A percentile compares a stretch with the other conserved stretches of the same genome.
Conservation (phyloP, 371 early-diverging fungal species). For the Nosema bombycis region DNA sequence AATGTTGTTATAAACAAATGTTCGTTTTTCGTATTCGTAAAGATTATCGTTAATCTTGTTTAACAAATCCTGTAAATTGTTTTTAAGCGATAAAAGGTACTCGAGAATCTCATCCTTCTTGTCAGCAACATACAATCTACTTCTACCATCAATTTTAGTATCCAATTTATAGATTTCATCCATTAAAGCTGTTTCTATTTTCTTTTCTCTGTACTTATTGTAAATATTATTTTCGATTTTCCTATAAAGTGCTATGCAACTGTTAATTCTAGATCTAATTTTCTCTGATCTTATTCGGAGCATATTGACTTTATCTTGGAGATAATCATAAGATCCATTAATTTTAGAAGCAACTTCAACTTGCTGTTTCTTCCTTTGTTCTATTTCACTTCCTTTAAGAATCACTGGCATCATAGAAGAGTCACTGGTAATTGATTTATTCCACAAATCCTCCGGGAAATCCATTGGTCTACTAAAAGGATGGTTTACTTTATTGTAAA, state of each 20-base stretch:
- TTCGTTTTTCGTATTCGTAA: constrained; percentile 35
- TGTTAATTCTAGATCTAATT: constrained; percentile 28
- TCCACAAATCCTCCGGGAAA: constrained; percentile 56
- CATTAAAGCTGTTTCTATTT: constrained; percentile 21
- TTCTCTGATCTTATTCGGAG: constrained; percentile 26
- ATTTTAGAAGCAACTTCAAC: constrained; percentile 41
- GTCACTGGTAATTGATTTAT: constrained; percentile 29
- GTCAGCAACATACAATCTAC: constrained; percentile 3
- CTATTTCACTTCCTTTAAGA: constrained; percentile 46
- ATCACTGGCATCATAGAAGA: constrained; percentile 50
- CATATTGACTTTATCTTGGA: constrained; percentile 38
- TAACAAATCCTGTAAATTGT: constrained; percentile 18
- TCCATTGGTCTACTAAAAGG: constrained; percentile 35
- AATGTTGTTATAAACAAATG: constrained; percentile 26
- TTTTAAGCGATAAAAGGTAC: constrained; percentile 19
- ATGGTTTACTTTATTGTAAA: constrained; percentile 61
- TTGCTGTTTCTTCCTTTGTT: constrained; percentile 41
- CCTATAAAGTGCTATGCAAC: constrained; percentile 25
- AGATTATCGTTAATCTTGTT: constrained; percentile 19
- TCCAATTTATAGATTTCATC: constrained; percentile 31
- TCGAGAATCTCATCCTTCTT: constrained; percentile 30
- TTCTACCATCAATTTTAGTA: neutral
- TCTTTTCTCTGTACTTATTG: constrained; percentile 22
- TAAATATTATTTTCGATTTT: constrained; percentile 35
- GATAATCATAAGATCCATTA: constrained; percentile 23